Base-by-base conservation (phyloP, 164 flowering plant genomes). In the Macadamia tetraphylla region DNA sequence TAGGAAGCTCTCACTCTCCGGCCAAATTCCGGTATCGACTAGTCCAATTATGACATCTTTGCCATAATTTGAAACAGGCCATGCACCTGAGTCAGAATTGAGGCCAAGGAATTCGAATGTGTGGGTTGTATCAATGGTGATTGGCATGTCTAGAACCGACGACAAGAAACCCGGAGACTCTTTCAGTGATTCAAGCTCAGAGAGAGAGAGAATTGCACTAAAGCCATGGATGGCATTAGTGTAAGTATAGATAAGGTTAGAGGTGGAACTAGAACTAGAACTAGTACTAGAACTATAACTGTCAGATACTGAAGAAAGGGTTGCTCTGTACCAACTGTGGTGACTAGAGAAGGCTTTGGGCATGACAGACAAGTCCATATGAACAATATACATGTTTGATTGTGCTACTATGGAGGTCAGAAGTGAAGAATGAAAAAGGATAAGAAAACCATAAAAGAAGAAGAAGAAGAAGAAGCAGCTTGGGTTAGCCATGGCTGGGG, bases 1-100 rank as follows among this genome's bases (percentile, higher is more conserved):
- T 6, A n/a, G 64, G 35, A 69, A 91, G 76, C 94, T 91, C 61
- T 71, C 63, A 44, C 91, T 89, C 71, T 91, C 94, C 1, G 97
- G 97, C 94, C 94, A 91, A 40, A 91, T 51, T 17, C 97, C 94
- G 6, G 87, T 76, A 67, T 91, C 97, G 3, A 91, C 68, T 52
- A 91, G 14, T 23, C 97, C 94, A 42, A 91, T 77, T 18, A 89
- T 85, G 48, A 88, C 82, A 49, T 78, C 90, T 56, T 76, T 49
- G 31, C 91, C 94, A 49, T 65, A 83, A 43, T 77, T 72, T 0
- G 92, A 76, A 1, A 29, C 73, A 1, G 87, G 80, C 91, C 89
- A 85, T 2, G 72, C 71, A 0, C 90, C 95, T 0, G 74, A 52
- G 13, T 55, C 31, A 1, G 80, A 9, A 29, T 62, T 82, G 2